Conservation (phyloP, 495 filamentous ascomycete species). For the Lophium mytilinum region DNA sequence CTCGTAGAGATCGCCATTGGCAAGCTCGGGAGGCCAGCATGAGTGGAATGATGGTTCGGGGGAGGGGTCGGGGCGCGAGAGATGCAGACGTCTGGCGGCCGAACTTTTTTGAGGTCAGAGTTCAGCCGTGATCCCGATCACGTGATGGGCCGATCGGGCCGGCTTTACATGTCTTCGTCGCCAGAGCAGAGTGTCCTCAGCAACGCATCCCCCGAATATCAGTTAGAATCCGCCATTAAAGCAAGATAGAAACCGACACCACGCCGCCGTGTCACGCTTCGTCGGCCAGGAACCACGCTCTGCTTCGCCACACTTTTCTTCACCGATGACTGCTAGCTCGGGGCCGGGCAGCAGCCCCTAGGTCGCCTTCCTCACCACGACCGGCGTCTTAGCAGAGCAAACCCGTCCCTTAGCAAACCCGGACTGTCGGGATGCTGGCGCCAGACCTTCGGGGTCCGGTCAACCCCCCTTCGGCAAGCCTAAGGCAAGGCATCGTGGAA, state of each 20-base stretch:
- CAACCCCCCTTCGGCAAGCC: neutral
- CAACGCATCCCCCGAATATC: too few species aligned
- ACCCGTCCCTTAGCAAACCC: conserved; percentile 1
- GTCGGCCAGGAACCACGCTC: neutral
- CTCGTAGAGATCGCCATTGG: conserved; percentile 22
- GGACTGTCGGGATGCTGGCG: neutral
- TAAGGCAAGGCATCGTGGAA: neutral
- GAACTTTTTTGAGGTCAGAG: neutral
- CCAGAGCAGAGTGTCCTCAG: too few species aligned
- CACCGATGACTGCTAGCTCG: too few species aligned
- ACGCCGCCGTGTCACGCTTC: neutral
- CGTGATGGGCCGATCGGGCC: too few species aligned
- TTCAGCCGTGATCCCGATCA: too few species aligned
- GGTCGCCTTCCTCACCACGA: neutral
- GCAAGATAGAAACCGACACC: too few species aligned
- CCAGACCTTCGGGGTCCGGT: too few species aligned
- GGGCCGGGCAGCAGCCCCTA: neutral
- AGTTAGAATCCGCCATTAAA: too few species aligned
- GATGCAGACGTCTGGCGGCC: neutral
- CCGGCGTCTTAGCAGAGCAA: neutral
- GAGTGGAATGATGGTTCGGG: neutral
- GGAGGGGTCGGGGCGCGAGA: neutral
- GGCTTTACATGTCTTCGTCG: too few species aligned
- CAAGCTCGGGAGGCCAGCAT: conserved; percentile 26
- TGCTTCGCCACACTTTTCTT: neutral